These are phyloP conservation scores for Berkeleyomyces basicola DNA, from an alignment of 2,329 filamentous ascomycete species.

Conservation along the genomic window DNA sequence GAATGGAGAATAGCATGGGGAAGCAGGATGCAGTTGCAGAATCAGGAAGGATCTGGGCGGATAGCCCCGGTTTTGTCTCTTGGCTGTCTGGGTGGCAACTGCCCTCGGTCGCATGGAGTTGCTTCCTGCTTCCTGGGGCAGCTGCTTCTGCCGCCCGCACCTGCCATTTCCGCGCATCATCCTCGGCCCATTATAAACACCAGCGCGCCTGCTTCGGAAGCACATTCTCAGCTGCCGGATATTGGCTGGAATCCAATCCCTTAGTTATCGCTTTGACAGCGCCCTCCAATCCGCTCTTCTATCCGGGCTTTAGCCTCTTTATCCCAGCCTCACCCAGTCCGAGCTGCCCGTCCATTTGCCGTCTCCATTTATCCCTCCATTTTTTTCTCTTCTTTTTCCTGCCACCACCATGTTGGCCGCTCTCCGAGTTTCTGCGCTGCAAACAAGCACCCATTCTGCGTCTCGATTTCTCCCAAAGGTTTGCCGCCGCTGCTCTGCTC, in stretches of 20 bases:
- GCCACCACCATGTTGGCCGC: slow-evolving; percentile 9
- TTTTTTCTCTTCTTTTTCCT: slow-evolving; percentile 2
- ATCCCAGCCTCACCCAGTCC: background rate
- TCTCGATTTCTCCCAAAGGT: background rate
- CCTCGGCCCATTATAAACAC: background rate
- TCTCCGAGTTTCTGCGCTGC: slow-evolving; percentile 4
- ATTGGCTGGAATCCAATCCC: no score
- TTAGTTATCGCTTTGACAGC: no score
- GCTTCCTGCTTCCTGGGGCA: background rate
- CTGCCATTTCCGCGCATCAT: background rate
- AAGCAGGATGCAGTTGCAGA: no score
- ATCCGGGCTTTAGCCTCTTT: background rate
- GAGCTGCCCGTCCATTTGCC: background rate
- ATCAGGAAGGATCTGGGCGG: background rate
- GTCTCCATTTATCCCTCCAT: slow-evolving; percentile 1
- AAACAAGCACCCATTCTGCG: slow-evolving; percentile 2
- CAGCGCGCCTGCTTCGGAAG: background rate
- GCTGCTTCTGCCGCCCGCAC: background rate
- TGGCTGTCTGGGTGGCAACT: background rate
- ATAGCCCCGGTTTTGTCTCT: background rate
- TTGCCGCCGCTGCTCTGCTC: background rate
- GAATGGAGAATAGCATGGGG: no score
- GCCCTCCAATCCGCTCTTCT: no score
- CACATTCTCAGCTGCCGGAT: background rate
- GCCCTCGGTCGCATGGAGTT: slow-evolving; percentile 1